A percentile compares a stretch with the other conserved stretches of the same genome.
phyloP scores from a whole-genome alignment of 352 stramenopile genomes.

The Pythium sp. region DNA sequence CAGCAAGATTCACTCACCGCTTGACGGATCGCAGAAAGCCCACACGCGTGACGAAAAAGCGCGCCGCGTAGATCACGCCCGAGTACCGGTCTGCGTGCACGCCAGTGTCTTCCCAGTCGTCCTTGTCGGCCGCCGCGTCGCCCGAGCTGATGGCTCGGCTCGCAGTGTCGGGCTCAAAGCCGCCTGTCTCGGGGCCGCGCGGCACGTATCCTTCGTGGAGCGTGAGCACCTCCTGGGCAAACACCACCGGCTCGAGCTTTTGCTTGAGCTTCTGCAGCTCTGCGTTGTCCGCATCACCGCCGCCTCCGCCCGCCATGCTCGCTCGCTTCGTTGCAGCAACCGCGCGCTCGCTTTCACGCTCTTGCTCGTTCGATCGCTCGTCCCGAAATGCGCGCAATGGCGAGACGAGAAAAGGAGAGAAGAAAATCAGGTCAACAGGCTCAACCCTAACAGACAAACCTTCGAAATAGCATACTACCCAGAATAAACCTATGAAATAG shows the following conservation, averaged over 20 bases:
- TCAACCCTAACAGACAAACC: too few relatives aligned
- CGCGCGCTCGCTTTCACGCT: background rate
- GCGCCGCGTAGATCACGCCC: constrained; percentile 79
- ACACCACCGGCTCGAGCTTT: constrained; percentile 49
- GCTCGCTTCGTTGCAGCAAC: background rate
- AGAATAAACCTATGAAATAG: too few relatives aligned
- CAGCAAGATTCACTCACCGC: constrained; percentile 24
- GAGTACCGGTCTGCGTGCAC: constrained; percentile 67
- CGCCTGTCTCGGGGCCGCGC: constrained; percentile 59
- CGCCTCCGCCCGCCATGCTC: constrained; percentile 15
- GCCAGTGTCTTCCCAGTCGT: constrained; percentile 42
- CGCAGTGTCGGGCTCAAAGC: constrained; percentile 44
- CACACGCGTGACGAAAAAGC: constrained; percentile 85
- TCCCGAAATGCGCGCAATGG: background rate
- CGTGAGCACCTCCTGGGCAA: constrained; percentile 47
- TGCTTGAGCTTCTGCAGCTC: constrained; percentile 72
- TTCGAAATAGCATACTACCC: too few relatives aligned
- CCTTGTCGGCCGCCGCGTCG: constrained; percentile 23
- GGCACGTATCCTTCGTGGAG: constrained; percentile 67
- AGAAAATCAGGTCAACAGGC: background rate
- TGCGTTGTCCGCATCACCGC: constrained; percentile 29
- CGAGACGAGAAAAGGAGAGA: background rate
- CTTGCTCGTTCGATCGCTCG: background rate
- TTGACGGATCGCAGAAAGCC: constrained; percentile 78
- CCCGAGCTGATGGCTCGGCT: constrained; percentile 18